Base-by-base conservation (phyloP, 768 basidiomycete genomes). In the Strobilomyces echinocephalus region DNA sequence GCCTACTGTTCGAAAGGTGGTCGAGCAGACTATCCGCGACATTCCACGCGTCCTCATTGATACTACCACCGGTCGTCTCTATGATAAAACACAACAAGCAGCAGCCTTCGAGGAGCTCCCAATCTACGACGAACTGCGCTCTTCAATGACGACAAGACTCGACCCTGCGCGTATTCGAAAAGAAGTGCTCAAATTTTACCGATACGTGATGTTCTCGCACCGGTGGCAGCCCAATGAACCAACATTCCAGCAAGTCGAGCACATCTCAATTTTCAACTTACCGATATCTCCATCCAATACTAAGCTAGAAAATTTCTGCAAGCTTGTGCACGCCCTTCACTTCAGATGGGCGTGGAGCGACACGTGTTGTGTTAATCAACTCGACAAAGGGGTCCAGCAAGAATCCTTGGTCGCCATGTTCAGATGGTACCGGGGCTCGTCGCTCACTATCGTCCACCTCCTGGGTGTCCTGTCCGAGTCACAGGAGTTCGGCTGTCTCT, bases 181-280 rank as follows among this genome's bases (percentile, higher is more conserved):
- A 14, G 42, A 43, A 43, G 42, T 41, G 40, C 18, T 6, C 11
- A 24, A 24, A 10, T 41, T 41, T 11, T 41, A 41, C 21, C 50
- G 33, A 36, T 55, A 55, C 18, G 35, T 42, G 12, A 55, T 40
- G 44, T 18, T 55, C 24, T 55, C 54, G 1, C 55, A 56, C 18
- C 24, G 24, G 24, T 24, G 24, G 24, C 24, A 24, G 24, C 24
- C 24, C 24, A 24, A 24, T 24, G 24, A 24, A 24, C 24, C 24
- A 24, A 24, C 24, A 24, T 24, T 24, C 24, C 24, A 24, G 24
- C 24, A 24, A 24, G 24, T 24, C 24, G 24, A 24, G 24, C 24
- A 24, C 24, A 24, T 24, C 24, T 24, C 24, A 24, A 24, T 24
- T 24, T 24, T 24, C 4, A 24, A 24, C 20, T 30, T 54, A 5